These are phyloP conservation scores for Pisolithus thermaeus DNA, from an alignment of 1,284 basidiomycete genomes.

Conservation along the genomic window DNA sequence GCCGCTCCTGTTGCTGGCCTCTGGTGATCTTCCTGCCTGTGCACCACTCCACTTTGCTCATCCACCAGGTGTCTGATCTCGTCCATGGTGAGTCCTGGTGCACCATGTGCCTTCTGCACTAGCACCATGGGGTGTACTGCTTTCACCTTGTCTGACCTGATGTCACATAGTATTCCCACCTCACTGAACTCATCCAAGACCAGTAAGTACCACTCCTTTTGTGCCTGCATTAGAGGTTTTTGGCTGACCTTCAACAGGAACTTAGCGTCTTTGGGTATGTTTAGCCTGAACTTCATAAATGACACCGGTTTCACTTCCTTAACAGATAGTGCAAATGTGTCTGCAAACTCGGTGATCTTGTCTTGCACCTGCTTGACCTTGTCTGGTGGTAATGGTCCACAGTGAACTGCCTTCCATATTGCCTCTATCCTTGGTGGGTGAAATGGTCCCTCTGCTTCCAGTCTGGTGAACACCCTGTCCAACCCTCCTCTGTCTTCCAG, in stretches of 20 bases:
- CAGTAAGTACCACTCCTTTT: too few species aligned
- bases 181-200: too few species aligned
- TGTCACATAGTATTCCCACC: too few species aligned
- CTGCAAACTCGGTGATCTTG: background rate
- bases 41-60: too few species aligned
- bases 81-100: background rate
- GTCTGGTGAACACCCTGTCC: background rate
- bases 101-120: background rate
- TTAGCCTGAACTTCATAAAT: background rate
- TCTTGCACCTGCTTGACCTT: background rate
- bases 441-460: background rate
- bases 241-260: background rate
- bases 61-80: constrained; percentile 1
- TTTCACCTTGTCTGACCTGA: too few species aligned
- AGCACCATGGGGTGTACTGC: background rate
- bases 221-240: background rate
- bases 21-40: too few species aligned
- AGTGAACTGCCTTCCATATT: background rate
- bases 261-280: background rate
- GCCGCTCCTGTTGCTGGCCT: too few species aligned
- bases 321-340: background rate
- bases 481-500: background rate
- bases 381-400: background rate
- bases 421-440: background rate
- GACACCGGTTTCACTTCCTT: background rate